A percentile compares a stretch with the other conserved stretches of the same genome.
Evolutionary conservation across 2,329 filamentous ascomycete genomes (phyloP).

Genomic region (Epichloe festucae): DNA sequence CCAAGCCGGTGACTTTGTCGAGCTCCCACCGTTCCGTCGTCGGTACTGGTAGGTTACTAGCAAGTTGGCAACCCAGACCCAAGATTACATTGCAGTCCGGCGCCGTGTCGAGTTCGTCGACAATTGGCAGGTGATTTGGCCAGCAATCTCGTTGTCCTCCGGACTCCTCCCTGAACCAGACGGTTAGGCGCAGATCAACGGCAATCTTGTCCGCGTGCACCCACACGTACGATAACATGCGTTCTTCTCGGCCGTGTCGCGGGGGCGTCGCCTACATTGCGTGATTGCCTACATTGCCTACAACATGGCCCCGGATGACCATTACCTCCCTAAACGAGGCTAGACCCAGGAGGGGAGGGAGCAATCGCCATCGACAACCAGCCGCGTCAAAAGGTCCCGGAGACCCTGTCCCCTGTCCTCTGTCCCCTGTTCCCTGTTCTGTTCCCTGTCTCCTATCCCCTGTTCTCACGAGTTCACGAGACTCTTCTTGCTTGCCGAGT

Average conservation of each 20-base stretch:
- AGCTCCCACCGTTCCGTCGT: not conserved
- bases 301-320: too few relatives aligned
- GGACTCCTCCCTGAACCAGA: conserved; percentile 6
- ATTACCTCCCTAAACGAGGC: not conserved
- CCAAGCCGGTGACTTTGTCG: not conserved
- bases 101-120: not conserved
- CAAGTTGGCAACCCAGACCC: not conserved
- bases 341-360: not conserved
- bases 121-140: not conserved
- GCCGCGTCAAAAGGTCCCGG: too few relatives aligned
- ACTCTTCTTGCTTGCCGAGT: too few relatives aligned
- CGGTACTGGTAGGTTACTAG: not conserved
- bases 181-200: conserved; percentile 3
- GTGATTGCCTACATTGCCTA: not conserved
- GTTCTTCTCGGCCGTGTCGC: too few relatives aligned
- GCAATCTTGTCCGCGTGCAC: not conserved
- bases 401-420: too few relatives aligned
- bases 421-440: too few relatives aligned
- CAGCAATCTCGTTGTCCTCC: not conserved
- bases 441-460: too few relatives aligned
- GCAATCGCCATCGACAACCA: too few relatives aligned
- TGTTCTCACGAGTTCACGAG: too few relatives aligned
- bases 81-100: not conserved
- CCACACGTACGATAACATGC: too few relatives aligned
- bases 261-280: not conserved